Evolutionary conservation across 2,329 filamentous ascomycete genomes (phyloP), one percentile per base, ranked within the genome.

Genomic region (Verticillium zaregamsianum): DNA sequence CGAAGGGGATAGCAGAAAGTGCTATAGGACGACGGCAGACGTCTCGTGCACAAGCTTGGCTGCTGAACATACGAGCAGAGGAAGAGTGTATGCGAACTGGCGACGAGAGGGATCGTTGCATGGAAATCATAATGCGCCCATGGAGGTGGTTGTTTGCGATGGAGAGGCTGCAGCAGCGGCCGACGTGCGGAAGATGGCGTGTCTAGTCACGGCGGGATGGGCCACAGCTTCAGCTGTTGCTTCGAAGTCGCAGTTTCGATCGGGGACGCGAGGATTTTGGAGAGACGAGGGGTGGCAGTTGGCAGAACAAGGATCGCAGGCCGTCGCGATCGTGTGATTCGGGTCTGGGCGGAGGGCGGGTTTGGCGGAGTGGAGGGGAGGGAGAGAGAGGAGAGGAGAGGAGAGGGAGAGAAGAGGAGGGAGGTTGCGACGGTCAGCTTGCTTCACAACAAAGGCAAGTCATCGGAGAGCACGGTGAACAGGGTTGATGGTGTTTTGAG

Each of bases 91-190:
- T 79, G 76, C 81, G 81, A 75, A 85, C 84, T 69, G 85, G 83
- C 74, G 86, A 87, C 67, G 86, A 88, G 65, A 83, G 78, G 66
- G 84, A 86, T 69, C 82, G 82, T 76, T 86, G 82, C 83, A 86
- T 85, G 75, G 83, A 82, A 73, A 84, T 82, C 82, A 86, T 68
- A 62, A 73, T 82, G 80, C 75, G 74, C 74, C 77, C 79, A 81
- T 81, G 71, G 70, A 73, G 70, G 54, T 32, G 52, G 14, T 33
- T 28, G 54, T 12, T 23, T 20, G 45, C 45, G 20, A 52, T 14
- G 45, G 20, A 52, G 45, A 52, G 9, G 45, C 45, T 52, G 45
- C n/a, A 52, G 45, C 45, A 52, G n/a, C 45, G 45, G 23, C 45
- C 23, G 11, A 14, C 23, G n/a, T n/a, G 9, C 11, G 11, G 7